These are phyloP conservation scores for Phytophthora aleatoria DNA, from an alignment of 352 stramenopile genomes.

Conservation along the genomic window DNA sequence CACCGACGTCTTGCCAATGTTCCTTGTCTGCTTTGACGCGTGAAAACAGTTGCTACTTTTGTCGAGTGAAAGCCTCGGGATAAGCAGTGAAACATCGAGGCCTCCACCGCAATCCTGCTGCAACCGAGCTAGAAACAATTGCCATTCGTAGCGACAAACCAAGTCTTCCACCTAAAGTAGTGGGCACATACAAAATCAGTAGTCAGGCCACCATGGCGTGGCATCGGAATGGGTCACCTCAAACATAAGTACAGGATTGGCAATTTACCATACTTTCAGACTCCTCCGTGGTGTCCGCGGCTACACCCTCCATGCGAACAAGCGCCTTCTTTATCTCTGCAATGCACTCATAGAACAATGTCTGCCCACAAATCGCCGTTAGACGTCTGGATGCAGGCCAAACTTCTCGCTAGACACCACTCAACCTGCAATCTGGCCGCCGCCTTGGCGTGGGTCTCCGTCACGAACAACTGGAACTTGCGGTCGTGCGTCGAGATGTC, in stretches of 20 bases:
- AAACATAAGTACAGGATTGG: not conserved
- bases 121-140: slow-evolving; percentile 42
- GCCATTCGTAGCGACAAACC: slow-evolving; percentile 32
- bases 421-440: slow-evolving; percentile 23
- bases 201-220: not conserved
- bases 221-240: not conserved
- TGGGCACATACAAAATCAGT: not conserved
- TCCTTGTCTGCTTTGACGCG: not conserved
- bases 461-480: slow-evolving; percentile 25
- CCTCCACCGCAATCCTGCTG: slow-evolving; percentile 33
- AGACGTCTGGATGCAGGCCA: not conserved
- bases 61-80: slow-evolving; percentile 4
- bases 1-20: slow-evolving; percentile 1
- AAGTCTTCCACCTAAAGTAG: slow-evolving; percentile 23
- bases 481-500: slow-evolving; percentile 10
- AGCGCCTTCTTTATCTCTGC: slow-evolving; percentile 50
- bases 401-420: not conserved
- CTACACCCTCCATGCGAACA: slow-evolving; percentile 32
- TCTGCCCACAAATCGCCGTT: slow-evolving; percentile 18
- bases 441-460: slow-evolving; percentile 26
- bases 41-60: not conserved
- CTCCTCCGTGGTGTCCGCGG: slow-evolving; percentile 28
- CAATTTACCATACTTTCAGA: slow-evolving; percentile 54
- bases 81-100: slow-evolving; percentile 28
- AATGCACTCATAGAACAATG: slow-evolving; percentile 44